Base-by-base conservation (phyloP, 495 filamentous ascomycete genomes). In the Pseudotulostoma volvatum region DNA sequence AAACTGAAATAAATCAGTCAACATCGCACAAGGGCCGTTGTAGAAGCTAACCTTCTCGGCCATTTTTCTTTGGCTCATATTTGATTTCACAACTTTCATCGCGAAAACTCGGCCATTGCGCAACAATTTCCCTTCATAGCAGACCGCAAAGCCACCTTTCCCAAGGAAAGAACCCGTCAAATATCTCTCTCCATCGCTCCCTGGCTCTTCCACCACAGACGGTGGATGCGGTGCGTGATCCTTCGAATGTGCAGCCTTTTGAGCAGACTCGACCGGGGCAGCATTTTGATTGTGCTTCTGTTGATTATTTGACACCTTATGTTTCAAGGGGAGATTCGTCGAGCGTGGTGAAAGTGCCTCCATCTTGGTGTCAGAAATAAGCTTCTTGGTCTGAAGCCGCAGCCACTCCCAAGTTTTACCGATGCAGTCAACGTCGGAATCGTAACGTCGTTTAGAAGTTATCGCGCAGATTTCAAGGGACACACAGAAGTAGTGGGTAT, bases 131-230 rank as follows among this genome's bases (percentile, higher is more conserved):
- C 84, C 90, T 33, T 79, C 66, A 44, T 80, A 90, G 56, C 90
- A 95, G 18, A 93, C 80, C 14, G 90, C 90, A 53, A 97, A 97
- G 0, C 90, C 90, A 33, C 90, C 90, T 60, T 90, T 94, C 0
- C 90, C 90, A 32, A 97, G 63, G 38, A 81, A 74, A 31, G 64
- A 69, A n/a, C 88, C 90, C 4, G 85, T 81, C 30, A 74, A 70
- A 63, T 94, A 97, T 37, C 73, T 67, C 42, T 83, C 77, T 37
- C 79, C 77, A 59, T 80, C 68, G 47, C 70, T 68, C 30, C 74
- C 71, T 39, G 84, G 85, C 52, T 94, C 84, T 39, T 63, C 55
- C 17, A 95, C 81, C 47, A 81, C 61, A 37, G 74, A 56, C 18
- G 90, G 88, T 13, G 84, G 84, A 23, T 76, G 77, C 7, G 80